Percentiles rank a stretch among this genome's conserved stretches.
Conservation (phyloP, 2,329 filamentous ascomycete species). For the Cordyceps tenuipes region DNA sequence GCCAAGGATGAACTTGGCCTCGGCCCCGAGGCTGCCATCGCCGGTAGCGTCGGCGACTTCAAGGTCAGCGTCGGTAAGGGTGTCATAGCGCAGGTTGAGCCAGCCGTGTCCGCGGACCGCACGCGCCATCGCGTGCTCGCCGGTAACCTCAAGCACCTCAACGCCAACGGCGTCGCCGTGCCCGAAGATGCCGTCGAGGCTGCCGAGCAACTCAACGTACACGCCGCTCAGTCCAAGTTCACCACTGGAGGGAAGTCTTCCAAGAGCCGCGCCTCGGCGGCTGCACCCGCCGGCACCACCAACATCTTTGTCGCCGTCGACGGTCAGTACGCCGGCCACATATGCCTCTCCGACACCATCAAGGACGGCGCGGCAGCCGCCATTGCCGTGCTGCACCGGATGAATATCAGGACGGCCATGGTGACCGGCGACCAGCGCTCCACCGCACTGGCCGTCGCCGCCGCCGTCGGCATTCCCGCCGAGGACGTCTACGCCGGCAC, state of each 20-base stretch:
- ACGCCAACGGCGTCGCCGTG: constrained; percentile 59
- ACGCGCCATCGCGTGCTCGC: constrained; percentile 71
- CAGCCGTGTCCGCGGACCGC: constrained; percentile 57
- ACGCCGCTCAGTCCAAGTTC: constrained; percentile 48
- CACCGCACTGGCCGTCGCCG: constrained; percentile 76
- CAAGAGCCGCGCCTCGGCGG: constrained; percentile 17
- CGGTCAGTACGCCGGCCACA: constrained; percentile 67
- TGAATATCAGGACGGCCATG: constrained; percentile 82
- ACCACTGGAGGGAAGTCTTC: constrained; percentile 27
- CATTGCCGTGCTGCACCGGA: constrained; percentile 70
- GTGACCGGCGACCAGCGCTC: constrained; percentile 87
- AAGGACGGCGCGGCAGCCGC: constrained; percentile 79
- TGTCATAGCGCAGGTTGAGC: constrained; percentile 74
- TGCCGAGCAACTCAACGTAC: constrained; percentile 49
- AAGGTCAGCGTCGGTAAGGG: constrained; percentile 76
- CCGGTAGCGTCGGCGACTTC: constrained; percentile 81
- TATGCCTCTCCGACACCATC: constrained; percentile 82
- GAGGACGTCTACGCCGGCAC: constrained; percentile 79
- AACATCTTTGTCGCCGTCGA: constrained; percentile 89
- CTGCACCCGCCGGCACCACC: constrained; percentile 60
- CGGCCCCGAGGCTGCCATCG: constrained; percentile 62
- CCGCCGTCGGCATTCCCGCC: constrained; percentile 68
- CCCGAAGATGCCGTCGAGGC: constrained; percentile 55
- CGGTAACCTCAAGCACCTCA: constrained; percentile 73
- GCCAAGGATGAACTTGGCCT: constrained; percentile 71